Conservation (phyloP, 73 alveolate genomes). For the Tetrahymena borealis region DNA sequence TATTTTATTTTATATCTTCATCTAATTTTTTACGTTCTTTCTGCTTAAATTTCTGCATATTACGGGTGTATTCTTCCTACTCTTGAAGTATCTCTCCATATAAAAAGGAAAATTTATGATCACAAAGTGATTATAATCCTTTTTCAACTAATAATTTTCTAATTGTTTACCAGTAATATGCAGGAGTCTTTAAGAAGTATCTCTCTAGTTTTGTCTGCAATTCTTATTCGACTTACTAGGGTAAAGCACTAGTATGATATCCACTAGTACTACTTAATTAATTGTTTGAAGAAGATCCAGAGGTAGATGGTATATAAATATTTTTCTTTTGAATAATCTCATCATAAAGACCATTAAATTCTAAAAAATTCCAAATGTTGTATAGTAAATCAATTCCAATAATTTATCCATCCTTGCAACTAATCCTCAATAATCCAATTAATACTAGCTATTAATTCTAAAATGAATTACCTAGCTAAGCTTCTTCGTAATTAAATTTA, state of each 20-base stretch:
- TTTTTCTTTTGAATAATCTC: not conserved
- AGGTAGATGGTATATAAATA: not conserved
- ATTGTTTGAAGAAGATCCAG: not conserved
- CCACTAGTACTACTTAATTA: not conserved
- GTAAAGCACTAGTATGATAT: not conserved
- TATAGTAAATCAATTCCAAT: not conserved
- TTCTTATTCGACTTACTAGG: not conserved
- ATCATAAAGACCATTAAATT: not conserved
- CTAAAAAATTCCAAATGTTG: not conserved
- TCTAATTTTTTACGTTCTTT: not conserved
- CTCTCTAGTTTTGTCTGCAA: not conserved
- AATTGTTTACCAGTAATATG: not conserved
- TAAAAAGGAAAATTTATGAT: not conserved
- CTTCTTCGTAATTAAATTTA: not conserved
- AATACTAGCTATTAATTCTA: not conserved
- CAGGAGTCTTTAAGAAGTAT: not conserved
- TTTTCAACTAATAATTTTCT: not conserved
- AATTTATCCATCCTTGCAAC: not conserved
- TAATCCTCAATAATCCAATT: not conserved
- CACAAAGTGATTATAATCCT: not conserved
- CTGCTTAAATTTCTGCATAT: not conserved
- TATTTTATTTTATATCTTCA: not conserved
- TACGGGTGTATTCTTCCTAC: not conserved
- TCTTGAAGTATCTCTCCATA: not conserved
- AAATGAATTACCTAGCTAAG: not conserved